Evolutionary conservation across 345 rosid species (phyloP).

Genomic region (Gossypium raimondii): DNA sequence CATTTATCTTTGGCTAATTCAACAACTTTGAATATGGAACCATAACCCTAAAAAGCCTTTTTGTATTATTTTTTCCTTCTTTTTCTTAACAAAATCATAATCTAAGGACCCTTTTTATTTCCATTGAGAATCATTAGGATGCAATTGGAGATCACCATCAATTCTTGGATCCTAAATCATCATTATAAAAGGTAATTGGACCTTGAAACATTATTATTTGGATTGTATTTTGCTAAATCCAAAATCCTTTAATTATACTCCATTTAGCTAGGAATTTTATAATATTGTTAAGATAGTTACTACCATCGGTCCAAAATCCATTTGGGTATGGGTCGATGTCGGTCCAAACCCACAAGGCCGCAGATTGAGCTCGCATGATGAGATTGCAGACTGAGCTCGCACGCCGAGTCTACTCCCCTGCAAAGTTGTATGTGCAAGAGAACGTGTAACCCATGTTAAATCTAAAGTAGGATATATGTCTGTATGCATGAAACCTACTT

Average conservation of each 20-base stretch:
- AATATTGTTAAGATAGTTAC: too few species aligned
- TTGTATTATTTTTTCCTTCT: not conserved
- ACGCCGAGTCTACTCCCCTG: too few species aligned
- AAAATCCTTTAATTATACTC: not conserved
- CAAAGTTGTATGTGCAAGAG: too few species aligned
- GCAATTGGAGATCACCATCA: not conserved
- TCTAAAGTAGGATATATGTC: too few species aligned
- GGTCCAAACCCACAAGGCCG: too few species aligned
- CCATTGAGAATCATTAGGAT: not conserved
- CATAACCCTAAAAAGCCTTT: not conserved
- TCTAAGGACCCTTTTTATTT: not conserved
- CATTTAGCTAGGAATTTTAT: too few species aligned
- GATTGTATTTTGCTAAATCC: not conserved
- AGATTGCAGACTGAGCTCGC: too few species aligned
- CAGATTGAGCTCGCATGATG: too few species aligned
- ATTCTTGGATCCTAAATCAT: not conserved
- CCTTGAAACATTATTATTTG: not conserved
- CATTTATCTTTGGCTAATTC: not conserved
- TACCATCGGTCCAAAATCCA: too few species aligned
- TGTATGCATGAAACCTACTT: too few species aligned
- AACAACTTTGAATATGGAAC: not conserved
- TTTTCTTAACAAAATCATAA: slow-evolving; percentile 9
- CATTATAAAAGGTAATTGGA: not conserved
- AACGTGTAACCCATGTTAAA: too few species aligned
- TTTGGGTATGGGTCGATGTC: too few species aligned